Base-by-base conservation (phyloP, 495 filamentous ascomycete genomes). In the Usnea hakonensis region DNA sequence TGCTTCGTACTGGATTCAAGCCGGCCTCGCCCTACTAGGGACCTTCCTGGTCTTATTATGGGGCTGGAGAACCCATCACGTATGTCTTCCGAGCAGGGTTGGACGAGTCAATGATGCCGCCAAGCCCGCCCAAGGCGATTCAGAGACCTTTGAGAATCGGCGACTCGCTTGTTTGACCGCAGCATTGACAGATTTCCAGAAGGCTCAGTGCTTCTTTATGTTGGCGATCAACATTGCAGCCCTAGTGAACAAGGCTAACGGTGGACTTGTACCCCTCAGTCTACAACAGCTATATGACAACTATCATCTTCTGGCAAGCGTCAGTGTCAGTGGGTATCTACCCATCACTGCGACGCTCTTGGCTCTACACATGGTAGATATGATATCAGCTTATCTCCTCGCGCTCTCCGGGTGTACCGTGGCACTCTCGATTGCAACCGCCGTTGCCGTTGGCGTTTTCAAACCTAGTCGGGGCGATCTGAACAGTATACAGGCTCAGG, bases 161-260 rank as follows among this genome's bases (percentile, higher is more conserved):
- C 58, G 60, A 37, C 40, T 68, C 30, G 36, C 40, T 14, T n/a
- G 43, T 13, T 59, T 69, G n/a, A 40, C 55, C 23, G 53, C 26
- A 16, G 55, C 64, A 26, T 19, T 70, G 40, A 56, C 52, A 0
- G 68, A 68, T 13, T 70, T 70, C 43, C 67, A 68, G 14, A 70
- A 68, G 37, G 58, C 67, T 21, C 64, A 70, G 44, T 70, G 64
- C 36, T 67, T 68, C 37, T 70, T 67, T 37, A 70, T 70, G 62
- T 26, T 65, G 21, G 64, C 67, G 7, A 62, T 60, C 23, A 58
- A 67, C 23, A 69, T 69, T 41, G 64, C 68, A n/a, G 55, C 61
- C 16, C 53, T 60, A 36, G 64, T 54, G 21, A 61, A 58, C 28
- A 38, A 55, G 23, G 21, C 32, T 30, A 57, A 40, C 28, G 64